Evolutionary conservation across 371 early-diverging fungal genomes (phyloP).

Genomic region (Apophysomyces sp.): DNA sequence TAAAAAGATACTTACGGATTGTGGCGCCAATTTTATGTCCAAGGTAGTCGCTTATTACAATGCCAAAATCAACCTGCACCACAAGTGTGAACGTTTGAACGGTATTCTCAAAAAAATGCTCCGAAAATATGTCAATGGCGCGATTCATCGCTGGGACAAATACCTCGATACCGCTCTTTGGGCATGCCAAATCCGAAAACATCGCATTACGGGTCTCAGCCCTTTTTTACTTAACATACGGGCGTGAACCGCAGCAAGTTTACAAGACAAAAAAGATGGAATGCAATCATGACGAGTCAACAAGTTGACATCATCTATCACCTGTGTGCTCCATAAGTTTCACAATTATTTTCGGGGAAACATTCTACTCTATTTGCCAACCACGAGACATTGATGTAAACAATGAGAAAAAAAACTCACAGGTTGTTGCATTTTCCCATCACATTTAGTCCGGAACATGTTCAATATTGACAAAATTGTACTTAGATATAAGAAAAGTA

Average conservation of each 20-base stretch:
- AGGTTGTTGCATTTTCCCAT: too few relatives aligned
- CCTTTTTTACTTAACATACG: slow-evolving; percentile 20
- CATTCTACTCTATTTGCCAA: too few relatives aligned
- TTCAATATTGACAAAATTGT: too few relatives aligned
- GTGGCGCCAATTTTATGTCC: slow-evolving; percentile 32
- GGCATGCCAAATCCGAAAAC: slow-evolving; percentile 15
- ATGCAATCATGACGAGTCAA: too few relatives aligned
- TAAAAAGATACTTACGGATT: slow-evolving; percentile 34
- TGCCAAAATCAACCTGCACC: not conserved
- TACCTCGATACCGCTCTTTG: slow-evolving; percentile 15
- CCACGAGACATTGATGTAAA: too few relatives aligned
- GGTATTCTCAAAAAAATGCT: slow-evolving; percentile 13
- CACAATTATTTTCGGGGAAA: too few relatives aligned
- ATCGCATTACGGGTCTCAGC: slow-evolving; percentile 7
- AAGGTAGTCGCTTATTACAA: slow-evolving; percentile 8
- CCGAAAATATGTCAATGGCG: slow-evolving; percentile 9
- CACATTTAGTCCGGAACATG: too few relatives aligned
- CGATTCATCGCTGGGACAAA: slow-evolving; percentile 10
- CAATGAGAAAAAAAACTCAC: too few relatives aligned
- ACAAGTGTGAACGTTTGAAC: slow-evolving; percentile 20
- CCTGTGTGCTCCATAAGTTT: too few relatives aligned
- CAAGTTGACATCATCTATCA: too few relatives aligned
- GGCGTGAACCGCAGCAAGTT: slow-evolving; percentile 19
- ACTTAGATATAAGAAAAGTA: too few relatives aligned
- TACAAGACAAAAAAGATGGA: too few relatives aligned